Base-by-base conservation (phyloP, 2,329 filamentous ascomycete species). In the Chalaropsis ovoidea region DNA sequence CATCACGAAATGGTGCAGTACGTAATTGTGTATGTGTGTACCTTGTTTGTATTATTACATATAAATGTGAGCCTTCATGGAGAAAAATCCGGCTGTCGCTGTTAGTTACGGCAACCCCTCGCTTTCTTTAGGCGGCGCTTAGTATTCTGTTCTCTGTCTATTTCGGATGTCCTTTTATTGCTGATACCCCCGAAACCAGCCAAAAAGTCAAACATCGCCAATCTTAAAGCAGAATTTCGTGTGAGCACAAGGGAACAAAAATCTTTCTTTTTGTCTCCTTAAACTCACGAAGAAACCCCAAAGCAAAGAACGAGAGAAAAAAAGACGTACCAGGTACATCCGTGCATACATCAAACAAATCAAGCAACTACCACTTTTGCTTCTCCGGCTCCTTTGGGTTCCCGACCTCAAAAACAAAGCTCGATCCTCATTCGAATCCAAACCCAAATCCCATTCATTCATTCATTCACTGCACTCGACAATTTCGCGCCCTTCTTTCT, bases 141-240 rank as follows among this genome's bases (percentile, higher is more conserved):
- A 52, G 11, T 49, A 6, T 49, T 49, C 10, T 13, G 3, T 49
- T 19, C n/a, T n/a, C n/a, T n/a, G n/a, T n/a, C n/a, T n/a, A n/a
- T n/a, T 62, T 61, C 19, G 17, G n/a, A n/a, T 10, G 2, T 47
- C 27, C 17, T 62, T 24, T 31, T 35, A 13, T 31, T 62, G 41
- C 60, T 56, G 52, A 56, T 39, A 35, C n/a, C 43, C 43, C 43
- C 43, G 15, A 47, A n/a, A 35, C 27, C 3, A 56, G 52, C 52
- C 52, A 27, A 39, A 56, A 35, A 56, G 24, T 56, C 54, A 58
- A 58, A 58, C 54, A 39, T 58, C 24, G 17, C 54, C 54, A 58
- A 39, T 58, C 27, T 58, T 19, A 39, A 58, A 58, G 31, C 54
- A 58, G 7, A 35, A 39, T 27, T 24, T 52, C 15, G 19, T 24